A percentile compares a stretch with the other conserved stretches of the same genome.
phyloP scores from a whole-genome alignment of 306 rosid species.

The Quercus rubra region DNA sequence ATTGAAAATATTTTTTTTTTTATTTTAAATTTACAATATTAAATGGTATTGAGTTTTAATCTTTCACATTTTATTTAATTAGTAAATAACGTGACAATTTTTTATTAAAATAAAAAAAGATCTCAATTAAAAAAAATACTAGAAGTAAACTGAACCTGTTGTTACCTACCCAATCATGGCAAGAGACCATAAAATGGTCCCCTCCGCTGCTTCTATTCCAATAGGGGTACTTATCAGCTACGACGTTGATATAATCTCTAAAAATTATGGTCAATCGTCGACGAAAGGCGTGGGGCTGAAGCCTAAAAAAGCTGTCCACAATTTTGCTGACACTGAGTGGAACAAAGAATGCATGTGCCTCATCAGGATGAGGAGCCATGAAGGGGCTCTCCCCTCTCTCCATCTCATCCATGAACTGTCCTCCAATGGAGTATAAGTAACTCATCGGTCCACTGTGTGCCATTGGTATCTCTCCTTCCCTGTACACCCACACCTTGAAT shows the following conservation, averaged over 20 bases:
- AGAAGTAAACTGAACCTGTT: rapidly evolving
- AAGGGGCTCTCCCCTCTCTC: conserved; percentile 39
- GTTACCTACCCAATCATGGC: conserved; percentile 58
- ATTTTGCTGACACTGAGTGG: conserved; percentile 56
- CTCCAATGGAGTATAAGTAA: conserved; percentile 61
- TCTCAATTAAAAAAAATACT: rapidly evolving
- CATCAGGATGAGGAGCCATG: conserved; percentile 49
- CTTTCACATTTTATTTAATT: too few species aligned
- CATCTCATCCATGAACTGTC: conserved; percentile 65
- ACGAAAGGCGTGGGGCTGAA: conserved; percentile 34
- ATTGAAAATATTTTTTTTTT: too few species aligned
- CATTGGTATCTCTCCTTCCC: conserved; percentile 73
- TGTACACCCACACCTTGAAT: conserved; percentile 71
- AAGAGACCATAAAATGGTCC: conserved; percentile 60
- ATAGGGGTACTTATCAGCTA: conserved; percentile 29
- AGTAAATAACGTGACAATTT: rapidly evolving
- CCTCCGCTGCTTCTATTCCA: conserved; percentile 71
- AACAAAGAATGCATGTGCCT: conserved; percentile 60
- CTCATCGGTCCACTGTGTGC: conserved; percentile 54
- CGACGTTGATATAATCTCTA: conserved; percentile 32
- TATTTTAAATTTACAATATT: too few species aligned
- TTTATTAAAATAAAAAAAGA: rapidly evolving
- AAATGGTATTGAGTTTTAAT: rapidly evolving
- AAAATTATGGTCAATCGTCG: conserved; percentile 35
- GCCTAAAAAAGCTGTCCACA: conserved; percentile 37